These are phyloP conservation scores for Debaryomycetaceae sp. DNA, from an alignment of 1,139 yeast species.

Conservation along the genomic window DNA sequence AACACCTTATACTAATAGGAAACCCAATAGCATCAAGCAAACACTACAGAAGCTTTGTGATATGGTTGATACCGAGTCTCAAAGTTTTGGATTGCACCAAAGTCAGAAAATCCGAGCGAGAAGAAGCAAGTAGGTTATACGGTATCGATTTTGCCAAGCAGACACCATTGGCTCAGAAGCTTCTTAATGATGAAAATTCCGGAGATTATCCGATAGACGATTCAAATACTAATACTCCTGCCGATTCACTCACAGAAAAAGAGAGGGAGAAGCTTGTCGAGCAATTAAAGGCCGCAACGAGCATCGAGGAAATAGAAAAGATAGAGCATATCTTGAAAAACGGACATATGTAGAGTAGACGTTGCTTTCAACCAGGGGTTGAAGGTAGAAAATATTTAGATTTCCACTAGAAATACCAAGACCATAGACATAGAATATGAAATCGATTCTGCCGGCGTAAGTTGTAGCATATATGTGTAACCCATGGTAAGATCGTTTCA, in stretches of 20 bases:
- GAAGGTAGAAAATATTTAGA: too few relatives aligned
- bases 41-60: slow-evolving; percentile 56
- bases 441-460: too few relatives aligned
- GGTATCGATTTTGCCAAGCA: slow-evolving; percentile 24
- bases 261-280: slow-evolving; percentile 51
- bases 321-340: slow-evolving; percentile 53
- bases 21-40: slow-evolving; percentile 58
- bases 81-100: slow-evolving; percentile 64
- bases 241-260: slow-evolving; percentile 44
- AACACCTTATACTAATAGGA: slow-evolving; percentile 51
- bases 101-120: slow-evolving; percentile 56
- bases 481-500: too few relatives aligned
- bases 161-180: slow-evolving; percentile 4
- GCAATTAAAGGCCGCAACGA: slow-evolving; percentile 59
- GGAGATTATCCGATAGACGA: slow-evolving; percentile 4
- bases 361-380: not conserved
- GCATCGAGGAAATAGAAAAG: slow-evolving; percentile 69
- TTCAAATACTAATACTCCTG: not conserved
- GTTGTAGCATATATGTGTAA: too few relatives aligned
- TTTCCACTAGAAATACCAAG: too few relatives aligned
- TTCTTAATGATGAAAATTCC: not conserved
- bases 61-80: slow-evolving; percentile 64
- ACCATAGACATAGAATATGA: too few relatives aligned
- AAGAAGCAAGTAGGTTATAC: slow-evolving; percentile 39
- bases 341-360: slow-evolving; percentile 19